phyloP scores from a whole-genome alignment of 2,329 filamentous ascomycete species.

The Colletotrichum sp. region DNA sequence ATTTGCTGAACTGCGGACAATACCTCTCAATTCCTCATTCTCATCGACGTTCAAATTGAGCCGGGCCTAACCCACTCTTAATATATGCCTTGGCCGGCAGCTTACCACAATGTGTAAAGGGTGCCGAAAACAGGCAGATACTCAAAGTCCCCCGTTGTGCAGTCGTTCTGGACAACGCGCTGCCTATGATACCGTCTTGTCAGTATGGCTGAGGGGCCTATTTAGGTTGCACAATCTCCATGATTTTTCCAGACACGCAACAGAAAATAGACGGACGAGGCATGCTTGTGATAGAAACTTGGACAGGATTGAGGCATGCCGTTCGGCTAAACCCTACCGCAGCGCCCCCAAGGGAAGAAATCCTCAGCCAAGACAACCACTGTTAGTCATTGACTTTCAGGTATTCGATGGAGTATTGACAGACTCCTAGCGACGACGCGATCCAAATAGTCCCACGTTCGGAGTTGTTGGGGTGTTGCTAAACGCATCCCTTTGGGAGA shows the following conservation, averaged over 20 bases:
- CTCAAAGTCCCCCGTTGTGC: background rate
- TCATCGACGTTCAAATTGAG: background rate
- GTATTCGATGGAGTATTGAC: background rate
- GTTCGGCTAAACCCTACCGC: too few species aligned
- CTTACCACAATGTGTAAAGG: background rate
- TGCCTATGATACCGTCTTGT: background rate
- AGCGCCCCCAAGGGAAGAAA: too few species aligned
- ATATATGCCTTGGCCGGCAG: background rate
- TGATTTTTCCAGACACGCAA: background rate
- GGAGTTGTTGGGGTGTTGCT: background rate
- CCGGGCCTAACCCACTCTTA: background rate
- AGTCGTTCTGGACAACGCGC: background rate
- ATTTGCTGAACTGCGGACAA: background rate
- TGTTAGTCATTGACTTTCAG: background rate
- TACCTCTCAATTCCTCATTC: too few species aligned
- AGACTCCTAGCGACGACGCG: background rate
- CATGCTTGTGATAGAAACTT: too few species aligned
- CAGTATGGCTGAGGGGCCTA: background rate
- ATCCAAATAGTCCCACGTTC: fast-evolving
- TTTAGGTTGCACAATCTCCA: background rate
- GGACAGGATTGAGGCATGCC: too few species aligned
- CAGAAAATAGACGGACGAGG: background rate
- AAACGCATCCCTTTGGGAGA: background rate
- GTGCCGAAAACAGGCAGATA: background rate
- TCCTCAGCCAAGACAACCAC: background rate